Percentiles rank a stretch among this genome's conserved stretches.
phyloP scores from a whole-genome alignment of 768 basidiomycete species.

The Hericium erinaceus region DNA sequence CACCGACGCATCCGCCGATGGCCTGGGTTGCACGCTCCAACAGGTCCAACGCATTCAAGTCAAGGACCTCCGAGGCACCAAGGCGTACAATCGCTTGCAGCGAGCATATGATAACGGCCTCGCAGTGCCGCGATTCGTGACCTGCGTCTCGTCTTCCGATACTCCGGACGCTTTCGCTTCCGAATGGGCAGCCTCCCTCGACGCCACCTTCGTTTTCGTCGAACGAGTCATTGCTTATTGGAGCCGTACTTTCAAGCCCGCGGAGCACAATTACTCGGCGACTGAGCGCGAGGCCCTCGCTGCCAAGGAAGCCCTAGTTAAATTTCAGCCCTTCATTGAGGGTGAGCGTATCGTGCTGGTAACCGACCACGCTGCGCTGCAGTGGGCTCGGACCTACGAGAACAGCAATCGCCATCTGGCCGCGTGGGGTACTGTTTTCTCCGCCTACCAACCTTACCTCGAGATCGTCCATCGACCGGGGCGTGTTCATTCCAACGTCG shows the following conservation, averaged over 20 bases:
- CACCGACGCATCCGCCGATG: too few species aligned
- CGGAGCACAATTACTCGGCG: too few species aligned
- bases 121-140: background rate
- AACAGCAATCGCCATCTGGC: slow-evolving; percentile 18
- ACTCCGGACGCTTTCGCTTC: too few species aligned
- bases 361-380: slow-evolving; percentile 20
- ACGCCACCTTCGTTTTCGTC: slow-evolving; percentile 8
- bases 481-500: too few species aligned
- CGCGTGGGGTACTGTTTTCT: slow-evolving; percentile 25
- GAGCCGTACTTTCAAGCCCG: slow-evolving; percentile 2
- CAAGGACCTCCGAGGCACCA: too few species aligned
- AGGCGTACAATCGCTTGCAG: slow-evolving; percentile 3
- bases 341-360: slow-evolving; percentile 21
- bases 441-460: slow-evolving; percentile 17
- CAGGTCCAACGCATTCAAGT: too few species aligned
- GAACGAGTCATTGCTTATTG: slow-evolving; percentile 18
- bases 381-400: slow-evolving; percentile 18
- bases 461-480: too few species aligned
- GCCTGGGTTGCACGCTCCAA: too few species aligned
- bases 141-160: too few species aligned
- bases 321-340: slow-evolving; percentile 19
- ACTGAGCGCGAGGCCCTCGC: too few species aligned
- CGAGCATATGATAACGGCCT: background rate
- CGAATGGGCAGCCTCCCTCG: too few species aligned
- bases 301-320: too few species aligned